phyloP scores from a whole-genome alignment of 768 basidiomycete genomes.

The Mycena pura region DNA sequence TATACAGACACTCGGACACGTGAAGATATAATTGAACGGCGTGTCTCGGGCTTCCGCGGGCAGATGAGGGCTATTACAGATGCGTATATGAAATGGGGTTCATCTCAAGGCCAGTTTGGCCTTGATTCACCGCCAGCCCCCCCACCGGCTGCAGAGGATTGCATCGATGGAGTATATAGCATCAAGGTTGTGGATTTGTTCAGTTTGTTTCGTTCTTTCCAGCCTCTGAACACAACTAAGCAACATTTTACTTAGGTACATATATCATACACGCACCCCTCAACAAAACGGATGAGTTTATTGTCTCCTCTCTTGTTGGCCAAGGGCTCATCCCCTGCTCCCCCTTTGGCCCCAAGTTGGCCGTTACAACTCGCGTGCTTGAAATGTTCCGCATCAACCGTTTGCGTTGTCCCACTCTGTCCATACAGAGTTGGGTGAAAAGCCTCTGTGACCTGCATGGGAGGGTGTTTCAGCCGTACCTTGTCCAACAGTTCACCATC shows the following conservation, averaged over 20 bases:
- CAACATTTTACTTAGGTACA: too few species aligned
- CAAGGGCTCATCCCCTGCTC: not conserved
- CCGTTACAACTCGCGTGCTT: not conserved
- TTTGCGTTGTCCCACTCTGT: not conserved
- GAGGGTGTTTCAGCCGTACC: not conserved
- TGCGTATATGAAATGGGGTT: not conserved
- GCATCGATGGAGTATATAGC: not conserved
- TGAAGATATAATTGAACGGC: too few species aligned
- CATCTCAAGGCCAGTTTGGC: not conserved
- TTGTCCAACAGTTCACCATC: not conserved
- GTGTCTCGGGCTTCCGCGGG: not conserved
- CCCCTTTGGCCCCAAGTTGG: not conserved
- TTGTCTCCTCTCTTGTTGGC: not conserved
- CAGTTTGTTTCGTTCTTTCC: too few species aligned
- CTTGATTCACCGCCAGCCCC: not conserved
- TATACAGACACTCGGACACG: too few species aligned
- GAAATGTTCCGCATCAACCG: not conserved
- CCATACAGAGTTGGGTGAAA: not conserved
- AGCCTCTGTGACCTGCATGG: not conserved
- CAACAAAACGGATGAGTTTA: not conserved
- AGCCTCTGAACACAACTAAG: too few species aligned
- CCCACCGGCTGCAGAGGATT: not conserved
- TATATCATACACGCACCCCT: not conserved
- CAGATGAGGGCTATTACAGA: not conserved
- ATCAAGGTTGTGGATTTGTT: not conserved